These are phyloP conservation scores for Tetradesmus lagerheimii DNA, from an alignment of 139 green algal species.

Conservation along the genomic window DNA sequence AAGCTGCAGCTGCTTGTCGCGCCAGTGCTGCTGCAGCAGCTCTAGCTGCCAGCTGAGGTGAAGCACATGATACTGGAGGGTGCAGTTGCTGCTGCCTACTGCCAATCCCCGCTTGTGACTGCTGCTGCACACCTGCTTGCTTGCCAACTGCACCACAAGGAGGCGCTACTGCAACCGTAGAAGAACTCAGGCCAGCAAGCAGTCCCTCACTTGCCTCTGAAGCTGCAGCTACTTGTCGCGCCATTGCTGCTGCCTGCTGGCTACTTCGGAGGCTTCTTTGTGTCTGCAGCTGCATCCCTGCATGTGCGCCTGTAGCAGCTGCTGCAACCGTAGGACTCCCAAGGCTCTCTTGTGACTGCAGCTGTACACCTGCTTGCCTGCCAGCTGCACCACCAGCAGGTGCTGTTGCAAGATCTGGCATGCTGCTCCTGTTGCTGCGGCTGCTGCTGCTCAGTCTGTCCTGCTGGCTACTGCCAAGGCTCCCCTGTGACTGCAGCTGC, in stretches of 20 bases:
- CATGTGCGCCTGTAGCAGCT: background rate
- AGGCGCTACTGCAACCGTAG: background rate
- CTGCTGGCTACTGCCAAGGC: background rate
- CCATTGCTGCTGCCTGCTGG: no score
- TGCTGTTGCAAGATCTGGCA: background rate
- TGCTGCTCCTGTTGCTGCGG: background rate
- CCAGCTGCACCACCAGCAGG: background rate
- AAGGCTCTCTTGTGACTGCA: background rate
- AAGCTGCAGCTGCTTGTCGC: background rate
- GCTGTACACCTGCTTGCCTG: background rate
- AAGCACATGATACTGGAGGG: background rate
- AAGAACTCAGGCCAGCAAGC: background rate
- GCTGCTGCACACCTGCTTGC: background rate
- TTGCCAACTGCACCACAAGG: background rate
- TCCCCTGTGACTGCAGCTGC: background rate
- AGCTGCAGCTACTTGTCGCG: background rate
- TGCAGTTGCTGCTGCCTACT: background rate
- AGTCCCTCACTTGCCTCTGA: background rate
- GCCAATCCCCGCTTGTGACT: background rate
- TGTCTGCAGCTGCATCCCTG: no score
- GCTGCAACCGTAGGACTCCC: background rate
- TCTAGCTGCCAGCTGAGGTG: background rate
- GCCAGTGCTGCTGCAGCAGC: background rate
- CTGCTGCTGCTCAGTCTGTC: background rate
- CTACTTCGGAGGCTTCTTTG: no score